phyloP scores from a whole-genome alignment of 495 filamentous ascomycete genomes.

The Aspergillus heteromorphus region DNA sequence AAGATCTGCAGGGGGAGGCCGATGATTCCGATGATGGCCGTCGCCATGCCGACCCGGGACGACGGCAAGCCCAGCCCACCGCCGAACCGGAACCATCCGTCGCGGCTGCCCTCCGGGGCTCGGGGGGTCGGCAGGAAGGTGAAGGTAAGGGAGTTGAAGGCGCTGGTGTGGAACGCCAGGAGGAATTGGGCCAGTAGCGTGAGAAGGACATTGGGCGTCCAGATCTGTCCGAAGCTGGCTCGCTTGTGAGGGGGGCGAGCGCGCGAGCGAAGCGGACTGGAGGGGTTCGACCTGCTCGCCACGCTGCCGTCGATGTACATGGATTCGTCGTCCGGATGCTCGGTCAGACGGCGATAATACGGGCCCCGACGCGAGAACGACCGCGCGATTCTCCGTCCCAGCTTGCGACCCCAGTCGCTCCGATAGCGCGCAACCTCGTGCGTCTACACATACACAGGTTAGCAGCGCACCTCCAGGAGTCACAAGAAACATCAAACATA shows the following conservation, averaged over 20 bases:
- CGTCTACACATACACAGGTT: conserved; percentile 35
- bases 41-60: conserved; percentile 60
- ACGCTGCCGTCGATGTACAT: conserved; percentile 28
- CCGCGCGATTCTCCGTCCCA: conserved; percentile 38
- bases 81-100: conserved; percentile 57
- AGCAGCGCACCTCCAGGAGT: background rate
- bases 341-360: conserved; percentile 27
- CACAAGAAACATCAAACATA: conserved; percentile 17
- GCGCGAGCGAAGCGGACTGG: conserved; percentile 20
- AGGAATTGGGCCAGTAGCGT: conserved; percentile 61
- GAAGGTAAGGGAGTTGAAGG: conserved; percentile 71
- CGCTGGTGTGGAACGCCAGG: conserved; percentile 66
- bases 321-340: conserved; percentile 24
- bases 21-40: conserved; percentile 63
- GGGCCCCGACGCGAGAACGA: conserved; percentile 22
- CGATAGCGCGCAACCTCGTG: conserved; percentile 42
- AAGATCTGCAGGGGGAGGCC: conserved; percentile 66
- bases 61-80: conserved; percentile 70
- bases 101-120: conserved; percentile 39
- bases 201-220: conserved; percentile 55
- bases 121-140: conserved; percentile 65
- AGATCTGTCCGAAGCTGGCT: conserved; percentile 53
- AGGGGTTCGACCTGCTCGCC: conserved; percentile 23
- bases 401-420: conserved; percentile 45
- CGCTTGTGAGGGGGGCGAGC: conserved; percentile 22